phyloP scores from a whole-genome alignment of 306 rosid genomes.

The Corylus avellana region DNA sequence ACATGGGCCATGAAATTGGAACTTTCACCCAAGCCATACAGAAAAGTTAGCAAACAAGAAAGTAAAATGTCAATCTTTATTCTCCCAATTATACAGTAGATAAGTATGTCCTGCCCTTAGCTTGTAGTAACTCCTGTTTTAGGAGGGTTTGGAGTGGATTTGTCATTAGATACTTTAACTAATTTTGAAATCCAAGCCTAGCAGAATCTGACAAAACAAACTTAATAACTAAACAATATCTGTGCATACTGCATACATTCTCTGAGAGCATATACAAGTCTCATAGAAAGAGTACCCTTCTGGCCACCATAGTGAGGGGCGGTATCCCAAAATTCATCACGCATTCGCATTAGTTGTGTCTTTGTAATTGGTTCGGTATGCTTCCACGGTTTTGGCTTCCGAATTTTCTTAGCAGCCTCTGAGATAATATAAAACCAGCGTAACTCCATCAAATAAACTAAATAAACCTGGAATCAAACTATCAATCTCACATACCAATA shows the following conservation, averaged over 20 bases:
- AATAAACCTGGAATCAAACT: not conserved
- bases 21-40: not conserved
- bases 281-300: conserved; percentile 13
- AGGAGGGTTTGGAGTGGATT: not conserved
- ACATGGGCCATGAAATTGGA: not conserved
- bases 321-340: conserved; percentile 39
- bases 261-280: not conserved
- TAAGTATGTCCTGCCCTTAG: not conserved
- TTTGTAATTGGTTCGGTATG: conserved; percentile 30
- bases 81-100: not conserved
- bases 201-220: not conserved
- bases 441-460: not conserved
- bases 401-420: conserved; percentile 15
- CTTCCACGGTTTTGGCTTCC: conserved; percentile 34
- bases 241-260: not conserved
- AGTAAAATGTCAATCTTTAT: not conserved
- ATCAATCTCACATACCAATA: not conserved
- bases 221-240: not conserved
- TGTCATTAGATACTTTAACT: not conserved
- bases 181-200: not conserved
- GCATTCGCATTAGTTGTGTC: conserved; percentile 26
- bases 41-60: not conserved
- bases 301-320: conserved; percentile 34
- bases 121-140: not conserved
- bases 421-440: not conserved